A percentile compares a stretch with the other conserved stretches of the same genome.
Conservation (phyloP, 2,329 filamentous ascomycete genomes). For the Fragosphaeria purpurea region DNA sequence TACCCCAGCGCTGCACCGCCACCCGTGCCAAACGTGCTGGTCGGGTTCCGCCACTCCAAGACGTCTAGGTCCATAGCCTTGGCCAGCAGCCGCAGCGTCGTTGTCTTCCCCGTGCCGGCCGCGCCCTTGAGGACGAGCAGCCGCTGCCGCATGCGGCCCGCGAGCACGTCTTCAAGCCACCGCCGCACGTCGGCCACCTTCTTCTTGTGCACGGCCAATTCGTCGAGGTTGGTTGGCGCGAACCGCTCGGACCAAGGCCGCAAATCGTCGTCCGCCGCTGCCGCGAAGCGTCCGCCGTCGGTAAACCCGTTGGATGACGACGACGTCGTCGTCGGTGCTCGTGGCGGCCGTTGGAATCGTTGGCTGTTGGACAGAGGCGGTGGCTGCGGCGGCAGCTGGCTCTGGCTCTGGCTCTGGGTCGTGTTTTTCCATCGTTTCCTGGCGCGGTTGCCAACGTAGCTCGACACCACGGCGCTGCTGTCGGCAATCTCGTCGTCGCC, state of each 20-base stretch:
- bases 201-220: conserved; percentile 88
- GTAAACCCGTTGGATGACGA: conserved; percentile 5
- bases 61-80: conserved; percentile 67
- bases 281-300: conserved; percentile 7
- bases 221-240: conserved; percentile 62
- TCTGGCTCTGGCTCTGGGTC: conserved; percentile 1
- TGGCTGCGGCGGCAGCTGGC: conserved; percentile 4
- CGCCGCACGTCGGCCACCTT: conserved; percentile 78
- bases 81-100: conserved; percentile 69
- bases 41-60: conserved; percentile 84
- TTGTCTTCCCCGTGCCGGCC: conserved; percentile 88
- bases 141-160: conserved; percentile 55
- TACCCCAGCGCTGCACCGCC: conserved; percentile 48
- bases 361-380: conserved; percentile 30
- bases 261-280: conserved; percentile 37
- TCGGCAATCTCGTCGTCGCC: conserved; percentile 44
- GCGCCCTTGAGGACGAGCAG: conserved; percentile 80
- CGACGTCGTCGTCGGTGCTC: conserved; percentile 8
- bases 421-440: conserved; percentile 39
- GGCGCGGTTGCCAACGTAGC: conserved; percentile 46
- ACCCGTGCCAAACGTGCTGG: conserved; percentile 27
- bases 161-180: conserved; percentile 71
- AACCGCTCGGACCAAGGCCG: conserved; percentile 86
- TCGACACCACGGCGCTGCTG: conserved; percentile 38
- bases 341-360: conserved; percentile 39